Evolutionary conservation across 257 asterid species (phyloP).

Genomic region (Solanum peruvianum): DNA sequence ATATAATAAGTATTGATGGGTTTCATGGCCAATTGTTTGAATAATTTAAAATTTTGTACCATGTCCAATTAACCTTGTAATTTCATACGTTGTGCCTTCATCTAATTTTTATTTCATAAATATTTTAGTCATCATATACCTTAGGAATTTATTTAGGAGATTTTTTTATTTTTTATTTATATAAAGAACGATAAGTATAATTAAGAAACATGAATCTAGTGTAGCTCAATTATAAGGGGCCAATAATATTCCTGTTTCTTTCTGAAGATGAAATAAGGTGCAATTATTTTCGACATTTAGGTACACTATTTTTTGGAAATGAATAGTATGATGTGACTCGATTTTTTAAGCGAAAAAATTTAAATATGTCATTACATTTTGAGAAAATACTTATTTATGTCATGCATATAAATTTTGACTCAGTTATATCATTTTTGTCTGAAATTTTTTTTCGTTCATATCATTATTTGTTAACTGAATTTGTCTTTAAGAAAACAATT

Average conservation of each 20-base stretch:
- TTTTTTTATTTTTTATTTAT: not conserved
- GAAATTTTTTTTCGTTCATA: too few species aligned
- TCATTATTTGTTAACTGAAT: too few species aligned
- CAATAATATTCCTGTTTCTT: not conserved
- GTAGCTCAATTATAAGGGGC: not conserved
- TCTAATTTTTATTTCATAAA: not conserved
- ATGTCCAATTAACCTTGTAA: too few species aligned
- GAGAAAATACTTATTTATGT: not conserved
- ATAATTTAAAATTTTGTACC: not conserved
- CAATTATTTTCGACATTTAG: not conserved
- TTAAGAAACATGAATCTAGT: not conserved
- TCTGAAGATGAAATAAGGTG: not conserved
- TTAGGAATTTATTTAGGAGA: not conserved
- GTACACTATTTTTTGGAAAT: not conserved
- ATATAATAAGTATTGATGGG: not conserved
- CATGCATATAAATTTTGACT: not conserved
- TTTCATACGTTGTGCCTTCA: too few species aligned
- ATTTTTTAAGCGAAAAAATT: not conserved
- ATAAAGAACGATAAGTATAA: not conserved
- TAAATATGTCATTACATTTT: rapidly evolving
- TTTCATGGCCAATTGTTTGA: not conserved
- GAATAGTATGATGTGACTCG: not conserved
- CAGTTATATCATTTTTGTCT: rapidly evolving
- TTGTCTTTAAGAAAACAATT: too few species aligned
- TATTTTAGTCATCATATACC: not conserved